Evolutionary conservation across 257 asterid genomes (phyloP), one percentile per base, ranked within the genome.

Genomic region (Misopates orontium): DNA sequence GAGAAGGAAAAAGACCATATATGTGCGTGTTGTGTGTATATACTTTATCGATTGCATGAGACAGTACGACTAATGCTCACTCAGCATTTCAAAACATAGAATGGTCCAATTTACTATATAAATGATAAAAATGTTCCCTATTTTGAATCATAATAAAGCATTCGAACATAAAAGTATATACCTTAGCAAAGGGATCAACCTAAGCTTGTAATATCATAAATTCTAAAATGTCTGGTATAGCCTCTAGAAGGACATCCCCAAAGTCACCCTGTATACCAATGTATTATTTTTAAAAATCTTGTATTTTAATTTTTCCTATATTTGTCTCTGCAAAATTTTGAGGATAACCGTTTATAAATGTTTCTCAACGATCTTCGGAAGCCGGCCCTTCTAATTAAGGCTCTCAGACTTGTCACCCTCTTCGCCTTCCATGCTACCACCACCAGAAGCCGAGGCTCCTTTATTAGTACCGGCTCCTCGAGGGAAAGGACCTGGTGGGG

Each of bases 401-500:
- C 74, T 68, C 59, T 74, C 88, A 1, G 82, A 74, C 21, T 76
- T 79, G 7, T 68, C 71, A 50, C 70, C 86, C 32, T 77, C 83
- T 5, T 77, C 84, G 9, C 67, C 84, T 18, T 67, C 82, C 25
- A 73, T 17, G 71, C 80, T 79, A 4, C 70, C 80, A 17, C 74
- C 83, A 19, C 54, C 73, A 47, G 72, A 60, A 3, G 62, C 60
- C 0, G 79, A 79, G 1, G 51, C 67, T 28, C 73, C 78, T 70
- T 72, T 73, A 0, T 60, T 5, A 32, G 64, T n/a, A 23, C 50
- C 62, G 0, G 74, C 21, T 40, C 73, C 80, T 7, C 78, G 49
- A n/a, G 64, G 56, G 15, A 84, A 68, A 15, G 86, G 92, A 1
- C 87, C 81, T 49, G 75, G 79, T 0, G 91, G 87, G 11, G 89